Evolutionary conservation across 352 stramenopile species (phyloP).

Genomic region (Pythium aristosporum): DNA sequence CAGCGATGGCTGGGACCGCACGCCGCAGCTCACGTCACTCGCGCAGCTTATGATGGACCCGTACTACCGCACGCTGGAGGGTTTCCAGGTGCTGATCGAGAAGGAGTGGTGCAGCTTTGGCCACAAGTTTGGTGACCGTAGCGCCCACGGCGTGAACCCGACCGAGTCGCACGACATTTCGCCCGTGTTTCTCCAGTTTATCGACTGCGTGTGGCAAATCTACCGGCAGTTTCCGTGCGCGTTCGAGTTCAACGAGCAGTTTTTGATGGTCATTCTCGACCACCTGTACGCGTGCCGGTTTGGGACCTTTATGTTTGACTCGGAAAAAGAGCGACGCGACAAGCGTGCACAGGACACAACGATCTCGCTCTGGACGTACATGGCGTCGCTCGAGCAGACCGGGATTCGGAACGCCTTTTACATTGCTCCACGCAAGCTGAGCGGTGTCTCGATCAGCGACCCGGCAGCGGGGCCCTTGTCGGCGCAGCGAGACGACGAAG

Average conservation of each 20-base stretch:
- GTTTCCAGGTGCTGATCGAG: conserved; percentile 85
- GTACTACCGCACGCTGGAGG: conserved; percentile 86
- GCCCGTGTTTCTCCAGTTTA: conserved; percentile 95
- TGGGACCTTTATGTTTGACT: conserved; percentile 97
- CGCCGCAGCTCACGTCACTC: conserved; percentile 90
- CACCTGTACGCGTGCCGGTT: conserved; percentile 82
- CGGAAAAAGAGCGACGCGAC: conserved; percentile 67
- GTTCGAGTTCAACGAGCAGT: conserved; percentile 88
- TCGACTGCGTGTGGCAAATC: conserved; percentile 87
- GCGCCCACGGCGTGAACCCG: conserved; percentile 48
- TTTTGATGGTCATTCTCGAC: conserved; percentile 78
- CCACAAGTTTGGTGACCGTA: conserved; percentile 85
- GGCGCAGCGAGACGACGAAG: not conserved
- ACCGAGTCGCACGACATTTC: conserved; percentile 93
- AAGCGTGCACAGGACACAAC: conserved; percentile 53
- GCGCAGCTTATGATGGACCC: conserved; percentile 89
- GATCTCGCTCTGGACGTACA: conserved; percentile 76
- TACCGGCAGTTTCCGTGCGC: conserved; percentile 70
- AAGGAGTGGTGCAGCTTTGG: conserved; percentile 91
- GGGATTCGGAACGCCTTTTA: conserved; percentile 81
- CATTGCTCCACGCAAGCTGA: conserved; percentile 25
- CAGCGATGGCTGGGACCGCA: conserved; percentile 93
- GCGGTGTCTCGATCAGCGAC: conserved; percentile 9
- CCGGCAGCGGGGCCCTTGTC: not conserved
- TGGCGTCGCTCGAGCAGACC: conserved; percentile 56